Evolutionary conservation across 2,329 filamentous ascomycete genomes (phyloP), one percentile per base, ranked within the genome.

Genomic region (Cercospora citrullina): DNA sequence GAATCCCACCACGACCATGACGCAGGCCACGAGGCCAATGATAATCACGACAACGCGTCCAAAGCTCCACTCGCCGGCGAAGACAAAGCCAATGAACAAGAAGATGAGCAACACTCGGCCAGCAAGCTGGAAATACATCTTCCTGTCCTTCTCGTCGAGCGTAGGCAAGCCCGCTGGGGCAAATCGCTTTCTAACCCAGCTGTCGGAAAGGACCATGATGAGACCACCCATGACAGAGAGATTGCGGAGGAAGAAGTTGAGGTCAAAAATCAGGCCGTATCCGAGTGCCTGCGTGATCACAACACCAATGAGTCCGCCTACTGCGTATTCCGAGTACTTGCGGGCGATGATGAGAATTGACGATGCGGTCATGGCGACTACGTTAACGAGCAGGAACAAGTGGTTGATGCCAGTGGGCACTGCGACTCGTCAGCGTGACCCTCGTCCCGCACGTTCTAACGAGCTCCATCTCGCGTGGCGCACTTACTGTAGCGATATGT

Each of bases 211-310:
- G 21, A 99, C 95, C 95, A 99, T 98, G 75, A 99, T 87, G 55
- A 99, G 87, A 69, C 95, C 95, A 75, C 95, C 95, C 85, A 98
- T 94, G 76, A 99, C 95, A 72, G 93, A 97, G 70, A 99, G 86
- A 80, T 99, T 99, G 83, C 95, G 94, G 72, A 99, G 91, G 89
- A 99, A 99, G 87, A 99, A 99, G 88, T 98, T 99, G 78, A 98
- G 88, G 81, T 99, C 95, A 81, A 99, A 98, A 81, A 99, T 97
- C 71, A 99, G 87, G 68, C 95, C 95, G 80, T 99, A 99, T 75
- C 95, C 95, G 65, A 99, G 87, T 21, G 94, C 95, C 83, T 99
- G 95, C 36, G 93, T 90, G 70, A 99, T 81, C 63, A 99, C 94
- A 63, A 99, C 95, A 63, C 85, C 91, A 80, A 97, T 91, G 71